Evolutionary conservation across 164 flowering plant genomes (phyloP), one percentile per base, ranked within the genome.

Genomic region (Nymphaea thermarum): DNA sequence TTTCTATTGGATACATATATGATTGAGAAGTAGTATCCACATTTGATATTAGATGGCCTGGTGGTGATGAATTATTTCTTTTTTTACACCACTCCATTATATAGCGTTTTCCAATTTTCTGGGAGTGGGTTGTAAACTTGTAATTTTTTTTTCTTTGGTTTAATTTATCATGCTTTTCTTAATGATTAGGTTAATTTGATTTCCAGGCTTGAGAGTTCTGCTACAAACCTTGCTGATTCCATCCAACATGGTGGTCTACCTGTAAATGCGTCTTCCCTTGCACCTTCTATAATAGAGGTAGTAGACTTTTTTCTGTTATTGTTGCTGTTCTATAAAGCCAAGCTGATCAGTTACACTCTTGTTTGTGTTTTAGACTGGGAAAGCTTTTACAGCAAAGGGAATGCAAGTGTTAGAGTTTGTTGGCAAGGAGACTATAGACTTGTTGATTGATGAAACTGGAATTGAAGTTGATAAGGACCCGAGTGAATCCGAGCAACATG

Each of bases 391-490:
- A 41, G 73, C 91, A 42, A 95, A 86, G 79, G 98, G 99, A 72
- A 85, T 92, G 73, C 87, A 93, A 81, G 97, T 87, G 73, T 94
- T 92, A 68, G 97, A 95, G 71, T 77, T 68, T 71, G 90, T 92
- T 0, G 97, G 99, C 25, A 95, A 89, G 81, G 99, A 92, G 75
- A 92, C 99, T 8, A 86, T 95, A 88, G 97, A 95, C 65, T 79
- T 92, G 63, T 74, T 92, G 70, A 92, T 95, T 62, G 64, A 83
- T 65, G 99, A 95, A 80, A 81, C 96, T 71, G 97, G 98, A 43
- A 82, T 92, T 66, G 84, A 84, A 65, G 80, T 87, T 76, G 98
- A 92, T 45, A 87, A 85, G 72, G 77, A 77, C 64, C 60, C 76
- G 2, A 70, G 73, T 51, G 77, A 71, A 68, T 68, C 68, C 71